Conservation (phyloP, 2,329 filamentous ascomycete species). For the Phialophora tarda region DNA sequence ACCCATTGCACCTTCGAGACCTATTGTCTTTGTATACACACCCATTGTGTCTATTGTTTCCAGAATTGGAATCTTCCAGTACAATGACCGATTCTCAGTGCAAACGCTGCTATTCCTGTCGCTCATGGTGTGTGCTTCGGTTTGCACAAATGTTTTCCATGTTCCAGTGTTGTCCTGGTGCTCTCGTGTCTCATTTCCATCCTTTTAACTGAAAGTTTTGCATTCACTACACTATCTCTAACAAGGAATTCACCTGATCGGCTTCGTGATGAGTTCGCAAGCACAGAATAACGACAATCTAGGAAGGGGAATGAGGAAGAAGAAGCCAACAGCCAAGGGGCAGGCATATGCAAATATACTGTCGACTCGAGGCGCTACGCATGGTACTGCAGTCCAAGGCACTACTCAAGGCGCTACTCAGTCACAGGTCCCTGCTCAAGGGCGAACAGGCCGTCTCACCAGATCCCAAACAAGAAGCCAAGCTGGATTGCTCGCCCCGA, state of each 20-base stretch:
- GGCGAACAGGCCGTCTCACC: background rate
- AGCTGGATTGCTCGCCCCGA: background rate
- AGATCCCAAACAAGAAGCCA: background rate
- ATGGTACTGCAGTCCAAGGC: background rate
- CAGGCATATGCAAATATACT: background rate
- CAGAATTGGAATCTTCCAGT: slow-evolving; percentile 8
- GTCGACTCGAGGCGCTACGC: background rate
- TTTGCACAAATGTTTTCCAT: slow-evolving; percentile 10
- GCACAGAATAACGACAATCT: background rate
- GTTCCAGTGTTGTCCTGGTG: slow-evolving; percentile 1
- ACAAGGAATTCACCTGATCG: background rate
- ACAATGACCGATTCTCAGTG: slow-evolving; percentile 4
- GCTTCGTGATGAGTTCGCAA: background rate
- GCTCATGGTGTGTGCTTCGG: slow-evolving; percentile 1
- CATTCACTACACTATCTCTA: background rate
- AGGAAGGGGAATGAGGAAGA: slow-evolving; percentile 4
- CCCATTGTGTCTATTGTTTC: slow-evolving; percentile 1
- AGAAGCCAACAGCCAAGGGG: slow-evolving; percentile 8
- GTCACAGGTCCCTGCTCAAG: background rate
- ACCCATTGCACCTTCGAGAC: background rate
- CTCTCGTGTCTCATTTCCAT: background rate
- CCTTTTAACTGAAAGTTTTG: background rate
- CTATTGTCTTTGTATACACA: slow-evolving; percentile 13
- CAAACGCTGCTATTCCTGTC: slow-evolving; percentile 9
- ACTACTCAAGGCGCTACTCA: background rate